Base-by-base conservation (phyloP, 2,329 filamentous ascomycete genomes). In the Talaromyces rugulosus region DNA sequence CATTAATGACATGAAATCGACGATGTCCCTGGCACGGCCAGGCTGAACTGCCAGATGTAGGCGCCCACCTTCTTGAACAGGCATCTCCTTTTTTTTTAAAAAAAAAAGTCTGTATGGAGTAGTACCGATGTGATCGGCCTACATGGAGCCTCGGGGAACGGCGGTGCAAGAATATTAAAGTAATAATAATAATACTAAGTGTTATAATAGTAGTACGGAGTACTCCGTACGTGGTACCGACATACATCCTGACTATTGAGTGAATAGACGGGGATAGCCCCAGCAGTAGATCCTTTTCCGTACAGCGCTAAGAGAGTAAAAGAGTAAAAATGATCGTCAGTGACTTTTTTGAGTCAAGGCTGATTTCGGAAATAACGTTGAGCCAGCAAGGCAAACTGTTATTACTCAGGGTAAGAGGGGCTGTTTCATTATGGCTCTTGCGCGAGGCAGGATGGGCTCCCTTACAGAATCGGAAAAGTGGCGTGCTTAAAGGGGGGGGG, bases 391-490 rank as follows among this genome's bases (percentile, higher is more conserved):
- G 44, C 27, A 47, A 47, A 18, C 23, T 47, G 18, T 18, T 9
- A 47, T 18, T 11, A 27, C n/a, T 18, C n/a, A 27, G 18, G 23
- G 3, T 7, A 36, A 36, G 44, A 47, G 44, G 18, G 23, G 44
- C 9, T 47, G 18, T 23, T 47, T 27, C n/a, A 27, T 47, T 27
- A 8, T 18, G 44, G 11, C 18, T 47, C 42, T 18, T 30, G 44
- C 44, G 44, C 28, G 23, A 52, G 28, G 14, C 28, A 28, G 27
- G 28, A 30, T 53, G 50, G 28, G 18, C 51, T 56, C 55, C 53
- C 59, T 61, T 61, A 55, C 59, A 61, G 59, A 40, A 31, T 47
- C 28, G 51, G 51, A 4, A 31, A 60, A 56, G 50, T 33, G 50
- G 50, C 50, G 50, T 53, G 28, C 50, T 27, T 53, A 31, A 16